phyloP scores from a whole-genome alignment of 306 rosid genomes.

The Trifolium pratense region DNA sequence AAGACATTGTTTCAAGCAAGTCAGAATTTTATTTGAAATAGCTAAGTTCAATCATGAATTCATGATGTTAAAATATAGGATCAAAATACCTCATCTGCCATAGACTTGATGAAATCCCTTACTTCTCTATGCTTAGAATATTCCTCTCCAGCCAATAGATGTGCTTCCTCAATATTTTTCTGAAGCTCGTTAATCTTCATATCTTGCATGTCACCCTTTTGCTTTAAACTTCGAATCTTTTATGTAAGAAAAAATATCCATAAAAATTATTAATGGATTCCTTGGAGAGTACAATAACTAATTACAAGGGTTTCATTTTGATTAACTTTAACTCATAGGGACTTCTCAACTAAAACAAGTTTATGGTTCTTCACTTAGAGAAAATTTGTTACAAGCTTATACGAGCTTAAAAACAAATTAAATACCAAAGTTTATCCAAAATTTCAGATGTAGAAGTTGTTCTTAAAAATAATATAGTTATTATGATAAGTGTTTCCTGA shows the following conservation, averaged over 20 bases:
- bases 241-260: constrained; percentile 39
- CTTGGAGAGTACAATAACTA: constrained; percentile 22
- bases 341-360: background rate
- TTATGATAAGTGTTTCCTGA: background rate
- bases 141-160: constrained; percentile 59
- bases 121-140: constrained; percentile 62
- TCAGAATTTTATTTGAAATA: constrained; percentile 11
- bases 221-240: constrained; percentile 72
- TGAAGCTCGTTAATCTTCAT: constrained; percentile 60
- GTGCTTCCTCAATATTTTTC: constrained; percentile 52
- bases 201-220: constrained; percentile 66
- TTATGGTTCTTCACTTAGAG: background rate
- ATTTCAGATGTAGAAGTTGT: background rate
- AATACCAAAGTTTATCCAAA: background rate
- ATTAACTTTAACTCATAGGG: background rate
- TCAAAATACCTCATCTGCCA: constrained; percentile 71
- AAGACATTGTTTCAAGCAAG: constrained; percentile 3
- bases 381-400: background rate
- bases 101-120: constrained; percentile 58
- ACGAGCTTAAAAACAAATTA: background rate
- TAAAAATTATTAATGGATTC: constrained; percentile 27
- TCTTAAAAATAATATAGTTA: background rate
- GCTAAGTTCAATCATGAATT: background rate
- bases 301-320: background rate
- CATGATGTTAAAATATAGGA: constrained; percentile 12